Base-by-base conservation (phyloP, 129 eudicot species). In the Arctium lappa region DNA sequence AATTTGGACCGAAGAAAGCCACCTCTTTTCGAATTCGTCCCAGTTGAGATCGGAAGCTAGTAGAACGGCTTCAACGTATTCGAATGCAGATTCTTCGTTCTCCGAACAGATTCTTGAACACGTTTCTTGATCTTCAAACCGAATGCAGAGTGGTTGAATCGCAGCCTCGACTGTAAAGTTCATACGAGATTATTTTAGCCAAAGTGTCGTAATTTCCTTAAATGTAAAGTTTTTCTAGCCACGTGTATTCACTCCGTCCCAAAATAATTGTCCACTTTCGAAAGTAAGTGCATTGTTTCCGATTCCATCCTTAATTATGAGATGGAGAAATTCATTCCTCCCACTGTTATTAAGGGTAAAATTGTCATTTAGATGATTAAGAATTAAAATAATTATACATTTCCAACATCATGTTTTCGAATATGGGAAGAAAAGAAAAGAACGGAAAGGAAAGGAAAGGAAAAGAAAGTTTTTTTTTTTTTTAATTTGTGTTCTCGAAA, bases 31-130 rank as follows among this genome's bases (percentile, higher is more conserved):
- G 78, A 89, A 94, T 71, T 93, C 98, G 27, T 91, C 95, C 98
- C 98, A 93, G 76, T 88, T 91, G 86, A 96, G 89, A 75, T 88
- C 99, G 1, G 99, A 93, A 78, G 92, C 97, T 62, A 90, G 86
- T 18, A 93, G 82, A 63, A 96, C 95, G 2, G 95, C 99, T 85
- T 96, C 97, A 33, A 96, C 86, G 77, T 93, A 96, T 73, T 96
- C 95, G 40, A 91, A 89, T 66, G 96, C 89, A 40, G 98, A 90
- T 86, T 96, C 97, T 72, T 91, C 93, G 27, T 88, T 88, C 40
- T 91, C 92, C 48, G 62, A 13, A 81, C 85, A 84, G 75, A 80
- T 77, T 84, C 86, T 92, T 73, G 80, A 8, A 73, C 86, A 75
- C 15, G 50, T 75, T 83, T 76, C 92, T 78, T 82, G 85, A 84